Evolutionary conservation across 2,329 filamentous ascomycete species (phyloP).

Genomic region (Aspergillus melleus): DNA sequence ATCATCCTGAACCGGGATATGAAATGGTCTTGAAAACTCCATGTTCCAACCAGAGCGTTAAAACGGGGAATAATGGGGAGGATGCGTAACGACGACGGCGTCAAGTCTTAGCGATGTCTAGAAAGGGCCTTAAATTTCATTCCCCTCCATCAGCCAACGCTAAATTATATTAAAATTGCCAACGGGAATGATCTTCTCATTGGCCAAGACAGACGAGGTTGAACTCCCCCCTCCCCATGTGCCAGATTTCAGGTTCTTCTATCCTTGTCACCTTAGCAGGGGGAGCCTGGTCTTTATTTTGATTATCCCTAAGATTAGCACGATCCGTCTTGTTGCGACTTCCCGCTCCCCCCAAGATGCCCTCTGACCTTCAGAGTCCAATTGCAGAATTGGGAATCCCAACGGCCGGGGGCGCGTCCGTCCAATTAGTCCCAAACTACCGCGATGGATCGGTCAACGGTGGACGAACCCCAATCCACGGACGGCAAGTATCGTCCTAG

Average conservation of each 20-base stretch:
- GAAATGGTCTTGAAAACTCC: constrained; percentile 12
- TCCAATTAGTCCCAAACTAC: constrained; percentile 20
- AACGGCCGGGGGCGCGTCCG: constrained; percentile 19
- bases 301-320: background rate
- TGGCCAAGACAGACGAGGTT: background rate
- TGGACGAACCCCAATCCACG: constrained; percentile 23
- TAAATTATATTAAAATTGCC: background rate
- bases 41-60: constrained; percentile 13
- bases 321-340: no score
- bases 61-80: constrained; percentile 17
- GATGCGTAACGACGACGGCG: constrained; percentile 21
- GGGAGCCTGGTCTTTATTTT: constrained; percentile 2
- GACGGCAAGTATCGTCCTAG: constrained; percentile 21
- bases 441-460: constrained; percentile 26
- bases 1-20: constrained; percentile 14
- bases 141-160: background rate
- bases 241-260: background rate
- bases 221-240: background rate
- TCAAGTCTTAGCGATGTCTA: constrained; percentile 16
- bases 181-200: background rate
- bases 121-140: constrained; percentile 1
- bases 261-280: background rate
- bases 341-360: no score
- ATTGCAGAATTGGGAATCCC: constrained; percentile 3
- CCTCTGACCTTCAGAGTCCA: no score